Evolutionary conservation across 768 basidiomycete genomes (phyloP).

Genomic region (Nevesoporus exiguus): DNA sequence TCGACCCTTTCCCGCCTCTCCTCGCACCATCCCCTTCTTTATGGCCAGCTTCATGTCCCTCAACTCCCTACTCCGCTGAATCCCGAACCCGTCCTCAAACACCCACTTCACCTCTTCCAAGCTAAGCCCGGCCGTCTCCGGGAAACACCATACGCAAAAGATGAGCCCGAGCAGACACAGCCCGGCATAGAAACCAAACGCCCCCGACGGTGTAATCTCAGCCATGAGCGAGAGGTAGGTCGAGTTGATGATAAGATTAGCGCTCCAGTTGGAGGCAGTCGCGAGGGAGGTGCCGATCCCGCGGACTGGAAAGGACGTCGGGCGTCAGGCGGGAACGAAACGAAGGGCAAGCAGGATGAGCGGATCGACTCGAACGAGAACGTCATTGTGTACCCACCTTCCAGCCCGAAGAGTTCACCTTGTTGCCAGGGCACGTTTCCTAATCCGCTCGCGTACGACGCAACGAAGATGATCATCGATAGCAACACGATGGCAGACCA

Average conservation of each 20-base stretch:
- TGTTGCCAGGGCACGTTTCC: slow-evolving; percentile 88
- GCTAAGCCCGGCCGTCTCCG: slow-evolving; percentile 74
- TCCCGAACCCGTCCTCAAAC: slow-evolving; percentile 63
- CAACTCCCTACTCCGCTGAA: slow-evolving; percentile 50
- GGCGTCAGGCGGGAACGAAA: neutral
- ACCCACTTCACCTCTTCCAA: slow-evolving; percentile 64
- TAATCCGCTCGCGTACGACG: slow-evolving; percentile 74
- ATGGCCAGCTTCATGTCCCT: slow-evolving; percentile 28
- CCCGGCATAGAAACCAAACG: slow-evolving; percentile 75
- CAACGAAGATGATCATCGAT: slow-evolving; percentile 82
- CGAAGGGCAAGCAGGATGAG: neutral
- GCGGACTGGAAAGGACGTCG: slow-evolving; percentile 43
- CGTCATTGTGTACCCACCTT: slow-evolving; percentile 40
- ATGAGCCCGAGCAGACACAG: slow-evolving; percentile 66
- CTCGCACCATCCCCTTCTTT: neutral
- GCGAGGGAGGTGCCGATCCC: slow-evolving; percentile 74
- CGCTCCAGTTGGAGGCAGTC: slow-evolving; percentile 76
- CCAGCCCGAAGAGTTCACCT: slow-evolving; percentile 76
- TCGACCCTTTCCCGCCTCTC: neutral
- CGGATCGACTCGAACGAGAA: neutral
- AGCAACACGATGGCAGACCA: slow-evolving; percentile 71
- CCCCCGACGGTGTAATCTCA: slow-evolving; percentile 67
- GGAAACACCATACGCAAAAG: slow-evolving; percentile 70
- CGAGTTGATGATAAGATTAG: slow-evolving; percentile 71
- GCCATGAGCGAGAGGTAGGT: slow-evolving; percentile 82